These are phyloP conservation scores for Claviceps humidiphila DNA, from an alignment of 2,329 filamentous ascomycete species.

Conservation along the genomic window DNA sequence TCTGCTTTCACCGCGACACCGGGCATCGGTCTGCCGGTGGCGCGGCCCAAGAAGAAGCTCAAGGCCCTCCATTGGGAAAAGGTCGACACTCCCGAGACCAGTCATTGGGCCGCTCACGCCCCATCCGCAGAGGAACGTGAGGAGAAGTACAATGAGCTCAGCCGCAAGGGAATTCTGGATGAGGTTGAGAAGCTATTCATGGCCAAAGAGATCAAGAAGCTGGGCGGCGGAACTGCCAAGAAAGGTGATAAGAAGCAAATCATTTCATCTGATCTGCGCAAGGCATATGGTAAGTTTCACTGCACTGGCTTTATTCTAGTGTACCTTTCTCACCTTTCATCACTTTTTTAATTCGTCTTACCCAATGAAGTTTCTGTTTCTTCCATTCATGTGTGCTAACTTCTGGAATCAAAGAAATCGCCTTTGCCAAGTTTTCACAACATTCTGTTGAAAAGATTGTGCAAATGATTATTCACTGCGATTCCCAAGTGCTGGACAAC, in stretches of 20 bases:
- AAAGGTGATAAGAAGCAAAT: slow-evolving; percentile 96
- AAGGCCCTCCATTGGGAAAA: slow-evolving; percentile 99
- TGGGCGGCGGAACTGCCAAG: slow-evolving; percentile 58
- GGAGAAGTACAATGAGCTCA: slow-evolving; percentile 89
- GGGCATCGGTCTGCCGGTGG: slow-evolving; percentile 60
- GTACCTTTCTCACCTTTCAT: not conserved
- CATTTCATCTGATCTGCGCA: slow-evolving; percentile 79
- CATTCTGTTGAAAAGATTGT: slow-evolving; percentile 72
- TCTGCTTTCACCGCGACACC: slow-evolving; percentile 38
- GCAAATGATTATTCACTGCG: slow-evolving; percentile 91
- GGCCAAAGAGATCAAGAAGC: slow-evolving; percentile 87
- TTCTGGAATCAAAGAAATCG: slow-evolving; percentile 48
- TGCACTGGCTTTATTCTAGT: not conserved
- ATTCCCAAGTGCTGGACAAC: slow-evolving; percentile 78
- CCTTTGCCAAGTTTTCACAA: slow-evolving; percentile 85
- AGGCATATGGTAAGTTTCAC: slow-evolving; percentile 56
- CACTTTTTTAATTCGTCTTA: not conserved
- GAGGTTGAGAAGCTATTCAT: slow-evolving; percentile 96
- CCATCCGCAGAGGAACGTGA: slow-evolving; percentile 82
- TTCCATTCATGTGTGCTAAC: too few relatives aligned
- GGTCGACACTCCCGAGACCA: slow-evolving; percentile 81
- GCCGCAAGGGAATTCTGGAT: slow-evolving; percentile 87
- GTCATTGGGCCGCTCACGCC: slow-evolving; percentile 81
- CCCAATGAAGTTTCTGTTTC: not conserved
- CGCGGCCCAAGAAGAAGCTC: slow-evolving; percentile 95